phyloP scores from a whole-genome alignment of 2,329 filamentous ascomycete genomes.

The Botrytis galanthina region DNA sequence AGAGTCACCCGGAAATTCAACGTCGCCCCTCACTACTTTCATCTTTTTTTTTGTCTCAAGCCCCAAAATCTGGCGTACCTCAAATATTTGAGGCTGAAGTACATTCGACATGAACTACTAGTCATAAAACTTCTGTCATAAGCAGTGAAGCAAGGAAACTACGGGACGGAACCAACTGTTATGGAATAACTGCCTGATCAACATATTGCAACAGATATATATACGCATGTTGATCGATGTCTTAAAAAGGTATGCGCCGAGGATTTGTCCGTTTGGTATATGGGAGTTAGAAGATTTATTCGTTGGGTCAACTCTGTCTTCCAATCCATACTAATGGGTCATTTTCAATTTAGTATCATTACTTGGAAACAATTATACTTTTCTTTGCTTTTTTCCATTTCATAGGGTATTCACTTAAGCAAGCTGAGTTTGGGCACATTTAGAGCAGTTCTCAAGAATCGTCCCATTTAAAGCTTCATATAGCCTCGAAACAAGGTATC shows the following conservation, averaged over 20 bases:
- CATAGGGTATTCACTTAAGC: slow-evolving; percentile 8
- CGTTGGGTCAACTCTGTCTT: not conserved
- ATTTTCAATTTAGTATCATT: slow-evolving; percentile 14
- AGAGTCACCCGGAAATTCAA: not conserved
- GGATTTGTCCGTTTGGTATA: slow-evolving; percentile 1
- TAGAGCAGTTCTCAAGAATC: slow-evolving; percentile 10
- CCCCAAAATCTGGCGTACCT: slow-evolving; percentile 7
- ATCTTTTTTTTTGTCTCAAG: slow-evolving; percentile 3
- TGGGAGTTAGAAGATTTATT: not conserved
- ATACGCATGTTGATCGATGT: slow-evolving; percentile 15
- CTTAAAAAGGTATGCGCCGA: slow-evolving; percentile 19
- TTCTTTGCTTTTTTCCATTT: slow-evolving; percentile 4
- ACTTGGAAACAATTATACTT: not conserved
- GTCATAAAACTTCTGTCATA: slow-evolving; percentile 14
- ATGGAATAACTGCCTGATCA: slow-evolving; percentile 1
- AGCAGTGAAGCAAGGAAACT: slow-evolving; percentile 17
- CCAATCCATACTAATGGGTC: slow-evolving; percentile 12
- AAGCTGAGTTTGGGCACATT: not conserved
- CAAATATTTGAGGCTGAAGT: slow-evolving; percentile 20
- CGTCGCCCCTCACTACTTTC: slow-evolving; percentile 7
- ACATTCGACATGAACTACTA: slow-evolving; percentile 20
- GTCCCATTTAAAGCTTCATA: not conserved
- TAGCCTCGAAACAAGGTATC: slow-evolving; percentile 5
- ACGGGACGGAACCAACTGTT: not conserved
- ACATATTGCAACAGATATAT: slow-evolving; percentile 4